Conservation (phyloP, 257 asterid genomes). For the Echium plantagineum region DNA sequence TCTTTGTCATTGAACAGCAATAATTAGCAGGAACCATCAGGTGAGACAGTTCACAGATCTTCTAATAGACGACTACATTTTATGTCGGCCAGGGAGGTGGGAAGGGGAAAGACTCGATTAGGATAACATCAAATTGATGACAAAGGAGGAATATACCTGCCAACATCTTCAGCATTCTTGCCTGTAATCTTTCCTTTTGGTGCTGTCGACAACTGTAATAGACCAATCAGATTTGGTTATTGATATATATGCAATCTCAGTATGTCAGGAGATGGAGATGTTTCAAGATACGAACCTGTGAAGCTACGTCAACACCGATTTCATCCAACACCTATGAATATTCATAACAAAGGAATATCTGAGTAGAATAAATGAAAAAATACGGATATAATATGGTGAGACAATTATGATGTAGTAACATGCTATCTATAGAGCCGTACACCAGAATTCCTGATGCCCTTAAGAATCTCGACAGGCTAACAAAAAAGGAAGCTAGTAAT, state of each 20-base stretch:
- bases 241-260: not conserved
- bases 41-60: not conserved
- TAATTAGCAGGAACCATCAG: not conserved
- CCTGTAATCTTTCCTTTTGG: conserved; percentile 84
- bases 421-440: too few relatives aligned
- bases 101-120: not conserved
- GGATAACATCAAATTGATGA: too few relatives aligned
- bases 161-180: conserved; percentile 45
- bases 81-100: not conserved
- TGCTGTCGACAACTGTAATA: conserved; percentile 68
- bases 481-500: too few relatives aligned
- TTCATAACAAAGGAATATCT: conserved; percentile 8
- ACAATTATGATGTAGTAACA: too few relatives aligned
- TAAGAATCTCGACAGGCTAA: too few relatives aligned
- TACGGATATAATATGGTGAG: not conserved
- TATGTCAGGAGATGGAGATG: conserved; percentile 1
- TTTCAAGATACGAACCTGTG: conserved; percentile 54
- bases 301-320: conserved; percentile 82
- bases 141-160: conserved; percentile 37
- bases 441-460: too few relatives aligned
- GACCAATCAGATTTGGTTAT: conserved; percentile 8
- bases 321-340: conserved; percentile 82
- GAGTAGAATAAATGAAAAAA: not conserved
- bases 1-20: too few relatives aligned
- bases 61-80: not conserved